A percentile compares a stretch with the other conserved stretches of the same genome.
These are phyloP conservation scores for Phialocephala subalpina DNA, from an alignment of 2,329 filamentous ascomycete species.

Conservation along the genomic window DNA sequence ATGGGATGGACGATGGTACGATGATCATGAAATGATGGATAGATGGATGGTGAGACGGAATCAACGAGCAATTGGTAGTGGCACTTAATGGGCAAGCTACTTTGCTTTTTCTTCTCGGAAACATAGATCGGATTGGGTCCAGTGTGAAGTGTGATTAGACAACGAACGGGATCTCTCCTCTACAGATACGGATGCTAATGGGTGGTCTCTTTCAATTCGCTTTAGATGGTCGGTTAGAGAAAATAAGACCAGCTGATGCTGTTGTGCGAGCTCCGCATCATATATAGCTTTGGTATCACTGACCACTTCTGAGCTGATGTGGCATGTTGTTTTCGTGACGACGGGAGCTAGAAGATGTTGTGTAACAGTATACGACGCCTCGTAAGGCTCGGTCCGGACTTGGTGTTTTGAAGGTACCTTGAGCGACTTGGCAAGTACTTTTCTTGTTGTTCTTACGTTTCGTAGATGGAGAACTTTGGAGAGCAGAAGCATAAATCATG, in stretches of 20 bases:
- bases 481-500: not conserved
- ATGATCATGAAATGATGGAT: not conserved
- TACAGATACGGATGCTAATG: conserved; percentile 1
- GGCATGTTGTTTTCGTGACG: not conserved
- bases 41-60: not conserved
- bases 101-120: not conserved
- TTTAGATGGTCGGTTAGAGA: not conserved
- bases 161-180: conserved; percentile 2
- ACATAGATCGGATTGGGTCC: not conserved
- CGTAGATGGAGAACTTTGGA: not conserved
- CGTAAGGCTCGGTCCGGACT: too few species aligned
- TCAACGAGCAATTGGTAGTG: too few species aligned
- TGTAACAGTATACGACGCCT: too few species aligned
- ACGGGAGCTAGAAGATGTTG: too few species aligned
- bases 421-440: not conserved
- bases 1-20: not conserved
- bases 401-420: too few species aligned
- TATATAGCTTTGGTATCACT: too few species aligned
- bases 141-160: conserved; percentile 2
- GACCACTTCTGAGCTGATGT: not conserved
- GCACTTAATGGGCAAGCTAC: not conserved
- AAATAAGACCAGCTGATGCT: not conserved
- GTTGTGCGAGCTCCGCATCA: not conserved
- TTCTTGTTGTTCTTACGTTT: not conserved
- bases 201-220: not conserved